A percentile compares a stretch with the other conserved stretches of the same genome.
Conservation (phyloP, 805 yeast species). For the Teunomyces gatunensis region DNA sequence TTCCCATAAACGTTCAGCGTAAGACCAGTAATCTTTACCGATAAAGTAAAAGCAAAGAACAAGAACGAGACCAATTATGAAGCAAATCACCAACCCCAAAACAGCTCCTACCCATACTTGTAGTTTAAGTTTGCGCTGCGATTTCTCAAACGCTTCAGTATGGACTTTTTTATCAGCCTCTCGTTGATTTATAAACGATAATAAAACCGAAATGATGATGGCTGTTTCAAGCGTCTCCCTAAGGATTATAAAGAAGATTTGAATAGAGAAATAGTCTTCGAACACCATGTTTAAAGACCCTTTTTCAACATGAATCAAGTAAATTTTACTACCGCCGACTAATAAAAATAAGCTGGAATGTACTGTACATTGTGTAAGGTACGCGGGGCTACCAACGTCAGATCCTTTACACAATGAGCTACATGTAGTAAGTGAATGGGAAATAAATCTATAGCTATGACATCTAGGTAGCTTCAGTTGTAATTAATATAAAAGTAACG, state of each 20-base stretch:
- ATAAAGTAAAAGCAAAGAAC: constrained; percentile 68
- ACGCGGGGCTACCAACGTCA: neutral
- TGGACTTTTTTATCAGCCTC: neutral
- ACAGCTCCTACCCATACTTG: constrained; percentile 86
- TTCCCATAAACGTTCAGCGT: constrained; percentile 88
- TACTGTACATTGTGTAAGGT: neutral
- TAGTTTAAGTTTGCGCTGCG: constrained; percentile 36
- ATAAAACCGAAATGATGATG: constrained; percentile 27
- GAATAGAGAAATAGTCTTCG: constrained; percentile 24
- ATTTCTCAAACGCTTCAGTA: constrained; percentile 1
- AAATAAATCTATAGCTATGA: neutral
- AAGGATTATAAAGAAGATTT: constrained; percentile 27
- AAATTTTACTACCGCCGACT: neutral
- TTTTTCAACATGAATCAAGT: neutral
- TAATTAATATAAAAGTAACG: neutral
- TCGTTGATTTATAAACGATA: constrained; percentile 26
- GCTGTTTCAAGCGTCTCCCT: constrained; percentile 31
- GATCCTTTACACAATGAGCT: neutral
- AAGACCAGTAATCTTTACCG: constrained; percentile 84
- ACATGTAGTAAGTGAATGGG: neutral
- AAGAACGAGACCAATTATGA: constrained; percentile 70
- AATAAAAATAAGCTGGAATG: neutral
- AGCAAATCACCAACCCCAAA: constrained; percentile 65
- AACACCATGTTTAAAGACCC: constrained; percentile 1
- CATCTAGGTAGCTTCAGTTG: neutral